Evolutionary conservation across 140 eudicot species (phyloP).

Genomic region (Bidens hawaiensis): DNA sequence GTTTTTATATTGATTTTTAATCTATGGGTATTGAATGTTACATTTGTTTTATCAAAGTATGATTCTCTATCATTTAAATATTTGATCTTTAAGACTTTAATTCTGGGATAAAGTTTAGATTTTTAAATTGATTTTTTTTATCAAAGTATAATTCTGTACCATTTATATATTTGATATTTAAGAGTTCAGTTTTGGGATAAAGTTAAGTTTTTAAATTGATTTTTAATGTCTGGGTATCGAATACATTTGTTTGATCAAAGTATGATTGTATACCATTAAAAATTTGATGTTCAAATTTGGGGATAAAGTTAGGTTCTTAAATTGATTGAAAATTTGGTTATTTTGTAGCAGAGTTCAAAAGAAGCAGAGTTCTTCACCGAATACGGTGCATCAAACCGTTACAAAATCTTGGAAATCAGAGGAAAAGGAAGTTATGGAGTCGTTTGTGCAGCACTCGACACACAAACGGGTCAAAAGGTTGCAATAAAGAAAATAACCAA

Average conservation of each 20-base stretch:
- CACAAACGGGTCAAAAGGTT: conserved; percentile 80
- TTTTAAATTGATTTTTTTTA: neutral
- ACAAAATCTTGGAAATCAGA: conserved; percentile 61
- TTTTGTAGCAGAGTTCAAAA: conserved; percentile 42
- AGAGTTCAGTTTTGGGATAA: neutral
- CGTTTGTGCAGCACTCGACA: conserved; percentile 86
- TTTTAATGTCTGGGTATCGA: neutral
- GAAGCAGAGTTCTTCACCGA: conserved; percentile 76
- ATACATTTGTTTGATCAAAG: no score
- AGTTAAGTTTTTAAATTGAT: neutral
- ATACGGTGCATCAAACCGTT: conserved; percentile 74
- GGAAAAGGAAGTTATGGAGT: conserved; percentile 96
- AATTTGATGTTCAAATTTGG: no score
- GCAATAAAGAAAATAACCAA: conserved; percentile 84
- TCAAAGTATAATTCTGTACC: neutral
- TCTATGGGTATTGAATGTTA: neutral
- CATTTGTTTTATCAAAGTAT: neutral
- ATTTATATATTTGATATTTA: neutral
- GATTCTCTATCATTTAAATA: neutral
- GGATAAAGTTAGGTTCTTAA: neutral
- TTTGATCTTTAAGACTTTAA: neutral
- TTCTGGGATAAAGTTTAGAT: neutral
- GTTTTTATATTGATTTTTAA: neutral
- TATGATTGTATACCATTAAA: no score
- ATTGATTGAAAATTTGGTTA: neutral